Percentiles rank a stretch among this genome's conserved stretches.
phyloP scores from a whole-genome alignment of 768 basidiomycete species.

The Chiua virens region DNA sequence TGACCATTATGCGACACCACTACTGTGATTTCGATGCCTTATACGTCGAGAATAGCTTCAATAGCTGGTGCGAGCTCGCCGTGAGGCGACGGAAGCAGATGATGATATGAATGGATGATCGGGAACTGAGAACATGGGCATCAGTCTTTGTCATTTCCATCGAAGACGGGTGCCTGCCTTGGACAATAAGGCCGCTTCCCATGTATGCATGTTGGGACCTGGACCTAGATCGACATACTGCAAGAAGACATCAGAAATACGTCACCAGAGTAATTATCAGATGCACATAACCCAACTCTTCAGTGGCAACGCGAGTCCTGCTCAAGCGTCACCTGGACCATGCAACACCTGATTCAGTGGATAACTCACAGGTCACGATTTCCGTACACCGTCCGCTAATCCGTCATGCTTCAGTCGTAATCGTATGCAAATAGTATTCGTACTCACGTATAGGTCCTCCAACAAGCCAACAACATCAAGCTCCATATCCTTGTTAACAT shows the following conservation, averaged over 20 bases:
- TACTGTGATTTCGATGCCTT: slow-evolving; percentile 75
- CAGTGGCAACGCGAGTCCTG: slow-evolving; percentile 73
- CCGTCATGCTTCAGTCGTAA: background rate
- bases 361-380: slow-evolving; percentile 76
- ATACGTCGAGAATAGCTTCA: slow-evolving; percentile 78
- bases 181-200: slow-evolving; percentile 81
- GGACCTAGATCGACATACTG: slow-evolving; percentile 90
- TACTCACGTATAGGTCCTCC: slow-evolving; percentile 81
- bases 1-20: slow-evolving; percentile 93
- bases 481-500: slow-evolving; percentile 62
- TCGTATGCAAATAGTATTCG: background rate
- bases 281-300: slow-evolving; percentile 81
- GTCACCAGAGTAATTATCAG: background rate
- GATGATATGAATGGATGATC: slow-evolving; percentile 82
- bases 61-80: slow-evolving; percentile 91
- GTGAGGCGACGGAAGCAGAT: slow-evolving; percentile 81
- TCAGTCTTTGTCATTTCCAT: background rate
- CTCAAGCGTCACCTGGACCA: slow-evolving; percentile 3
- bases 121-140: slow-evolving; percentile 57
- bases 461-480: slow-evolving; percentile 83
- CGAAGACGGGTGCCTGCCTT: slow-evolving; percentile 45
- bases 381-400: slow-evolving; percentile 71
- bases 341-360: background rate
- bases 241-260: background rate
- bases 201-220: slow-evolving; percentile 85